A percentile compares a stretch with the other conserved stretches of the same genome.
Conservation (phyloP, 1,139 yeast species). For the Meyerozyma elateridarum region DNA sequence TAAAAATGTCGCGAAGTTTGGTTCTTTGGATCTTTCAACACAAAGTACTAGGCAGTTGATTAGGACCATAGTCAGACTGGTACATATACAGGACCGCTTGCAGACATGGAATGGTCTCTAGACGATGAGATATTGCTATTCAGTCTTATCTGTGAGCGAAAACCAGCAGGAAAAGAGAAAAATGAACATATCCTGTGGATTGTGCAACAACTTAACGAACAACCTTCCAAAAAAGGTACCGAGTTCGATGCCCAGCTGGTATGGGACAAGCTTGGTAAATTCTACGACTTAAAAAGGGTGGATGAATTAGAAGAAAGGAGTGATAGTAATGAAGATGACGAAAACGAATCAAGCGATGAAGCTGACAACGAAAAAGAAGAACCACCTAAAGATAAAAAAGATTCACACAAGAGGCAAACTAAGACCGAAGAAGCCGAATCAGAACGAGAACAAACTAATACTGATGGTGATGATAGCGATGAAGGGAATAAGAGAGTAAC, state of each 20-base stretch:
- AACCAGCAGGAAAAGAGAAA: slow-evolving; percentile 60
- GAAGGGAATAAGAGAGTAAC: slow-evolving; percentile 7
- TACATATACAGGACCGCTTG: neutral
- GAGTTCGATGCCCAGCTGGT: slow-evolving; percentile 46
- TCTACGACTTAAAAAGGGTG: slow-evolving; percentile 53
- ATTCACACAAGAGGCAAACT: slow-evolving; percentile 5
- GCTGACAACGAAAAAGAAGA: slow-evolving; percentile 3
- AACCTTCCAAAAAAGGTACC: slow-evolving; percentile 14
- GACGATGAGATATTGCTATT: slow-evolving; percentile 67
- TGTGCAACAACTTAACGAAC: slow-evolving; percentile 45
- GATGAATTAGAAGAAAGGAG: slow-evolving; percentile 45
- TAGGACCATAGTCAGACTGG: too few species aligned
- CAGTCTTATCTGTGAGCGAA: slow-evolving; percentile 60
- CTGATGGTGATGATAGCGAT: slow-evolving; percentile 3
- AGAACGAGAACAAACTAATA: slow-evolving; percentile 2
- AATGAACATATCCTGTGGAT: slow-evolving; percentile 57
- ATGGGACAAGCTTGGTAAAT: slow-evolving; percentile 50
- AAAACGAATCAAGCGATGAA: slow-evolving; percentile 5
- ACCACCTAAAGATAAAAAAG: slow-evolving; percentile 5
- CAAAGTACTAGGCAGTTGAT: too few species aligned
- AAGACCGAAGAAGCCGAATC: slow-evolving; percentile 7
- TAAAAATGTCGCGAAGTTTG: too few species aligned
- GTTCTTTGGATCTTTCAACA: too few species aligned
- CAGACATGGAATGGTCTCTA: slow-evolving; percentile 48
- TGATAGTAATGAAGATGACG: slow-evolving; percentile 7